Conservation (phyloP, 805 yeast species). For the Helenozyma rhizophorensis region DNA sequence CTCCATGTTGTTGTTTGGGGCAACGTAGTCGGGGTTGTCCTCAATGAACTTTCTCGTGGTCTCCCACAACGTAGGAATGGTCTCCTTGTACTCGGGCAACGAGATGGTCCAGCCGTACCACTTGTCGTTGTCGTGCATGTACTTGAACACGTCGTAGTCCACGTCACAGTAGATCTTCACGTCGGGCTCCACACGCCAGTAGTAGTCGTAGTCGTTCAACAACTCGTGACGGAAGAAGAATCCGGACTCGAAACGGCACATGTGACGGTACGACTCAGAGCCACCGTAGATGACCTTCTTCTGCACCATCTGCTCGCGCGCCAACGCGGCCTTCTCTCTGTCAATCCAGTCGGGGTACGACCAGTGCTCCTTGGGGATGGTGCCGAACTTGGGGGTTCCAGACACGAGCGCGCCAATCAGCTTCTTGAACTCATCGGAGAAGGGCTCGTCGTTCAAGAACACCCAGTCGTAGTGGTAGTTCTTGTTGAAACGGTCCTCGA, state of each 20-base stretch:
- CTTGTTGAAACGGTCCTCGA: conserved; percentile 86
- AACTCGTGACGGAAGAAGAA: conserved; percentile 79
- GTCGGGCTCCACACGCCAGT: conserved; percentile 95
- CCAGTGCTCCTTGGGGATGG: conserved; percentile 85
- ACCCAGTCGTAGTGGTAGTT: conserved; percentile 91
- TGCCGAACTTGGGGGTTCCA: conserved; percentile 75
- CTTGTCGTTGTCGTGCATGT: conserved; percentile 71
- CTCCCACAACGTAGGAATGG: conserved; percentile 84
- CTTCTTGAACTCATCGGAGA: conserved; percentile 73
- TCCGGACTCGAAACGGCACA: conserved; percentile 91
- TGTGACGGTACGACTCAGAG: conserved; percentile 75
- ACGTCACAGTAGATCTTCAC: conserved; percentile 78
- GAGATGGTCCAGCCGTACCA: conserved; percentile 86
- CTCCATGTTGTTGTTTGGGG: conserved; percentile 61
- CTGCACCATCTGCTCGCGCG: conserved; percentile 54
- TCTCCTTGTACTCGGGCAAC: conserved; percentile 74
- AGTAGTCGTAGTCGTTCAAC: conserved; percentile 75
- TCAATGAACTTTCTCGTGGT: conserved; percentile 64
- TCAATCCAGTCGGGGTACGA: conserved; percentile 82
- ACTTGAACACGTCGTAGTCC: conserved; percentile 80
- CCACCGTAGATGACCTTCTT: conserved; percentile 68
- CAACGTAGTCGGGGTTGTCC: conserved; percentile 56
- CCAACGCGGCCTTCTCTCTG: conserved; percentile 59
- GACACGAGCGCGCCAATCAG: conserved; percentile 65
- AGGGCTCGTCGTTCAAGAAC: conserved; percentile 83